Conservation (phyloP, 257 asterid genomes). For the Voacanga thouarsii region DNA sequence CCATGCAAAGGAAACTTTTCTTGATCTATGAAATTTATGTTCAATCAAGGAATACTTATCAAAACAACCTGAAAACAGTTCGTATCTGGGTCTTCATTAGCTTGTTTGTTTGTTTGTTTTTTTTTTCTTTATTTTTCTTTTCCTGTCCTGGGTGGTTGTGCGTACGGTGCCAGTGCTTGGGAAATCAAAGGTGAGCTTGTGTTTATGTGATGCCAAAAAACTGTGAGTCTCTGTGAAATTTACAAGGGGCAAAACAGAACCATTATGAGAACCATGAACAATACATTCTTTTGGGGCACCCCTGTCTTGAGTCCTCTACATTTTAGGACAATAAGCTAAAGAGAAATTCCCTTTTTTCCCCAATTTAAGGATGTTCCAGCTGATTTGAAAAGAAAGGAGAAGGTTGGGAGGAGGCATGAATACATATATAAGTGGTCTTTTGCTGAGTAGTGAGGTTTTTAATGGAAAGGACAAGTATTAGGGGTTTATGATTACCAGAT, state of each 20-base stretch:
- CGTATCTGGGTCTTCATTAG: neutral
- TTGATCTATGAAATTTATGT: neutral
- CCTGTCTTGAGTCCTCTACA: neutral
- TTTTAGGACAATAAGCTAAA: neutral
- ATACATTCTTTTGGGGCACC: neutral
- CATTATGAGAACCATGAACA: neutral
- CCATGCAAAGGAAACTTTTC: neutral
- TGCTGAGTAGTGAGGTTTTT: neutral
- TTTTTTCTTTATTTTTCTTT: no score
- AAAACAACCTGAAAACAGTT: neutral
- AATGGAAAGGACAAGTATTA: neutral
- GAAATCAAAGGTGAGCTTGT: neutral
- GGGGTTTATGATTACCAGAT: neutral
- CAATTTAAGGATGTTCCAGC: neutral
- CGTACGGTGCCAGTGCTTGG: neutral
- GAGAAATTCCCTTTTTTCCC: neutral
- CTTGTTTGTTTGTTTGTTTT: no score
- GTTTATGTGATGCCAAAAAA: neutral
- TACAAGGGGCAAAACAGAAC: neutral
- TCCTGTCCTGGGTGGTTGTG: neutral
- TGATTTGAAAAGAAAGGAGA: neutral
- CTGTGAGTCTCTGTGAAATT: neutral
- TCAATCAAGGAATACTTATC: neutral
- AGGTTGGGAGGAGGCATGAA: neutral
- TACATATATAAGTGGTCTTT: neutral